phyloP scores from a whole-genome alignment of 169 alveolate species.

The Plasmodium knowlesi region DNA sequence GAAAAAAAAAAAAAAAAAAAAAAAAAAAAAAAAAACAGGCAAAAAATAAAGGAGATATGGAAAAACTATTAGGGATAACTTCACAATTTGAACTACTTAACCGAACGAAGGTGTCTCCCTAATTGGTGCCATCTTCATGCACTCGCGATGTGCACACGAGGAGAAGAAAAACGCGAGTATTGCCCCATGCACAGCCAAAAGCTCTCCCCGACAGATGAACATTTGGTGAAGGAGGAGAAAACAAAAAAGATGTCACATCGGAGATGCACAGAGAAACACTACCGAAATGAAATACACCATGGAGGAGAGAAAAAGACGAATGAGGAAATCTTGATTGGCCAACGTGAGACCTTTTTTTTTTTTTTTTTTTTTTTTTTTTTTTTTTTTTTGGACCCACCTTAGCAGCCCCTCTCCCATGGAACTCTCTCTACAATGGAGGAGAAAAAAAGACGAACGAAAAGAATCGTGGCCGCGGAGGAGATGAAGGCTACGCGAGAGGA shows the following conservation, averaged over 20 bases:
- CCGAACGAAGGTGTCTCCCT: background rate
- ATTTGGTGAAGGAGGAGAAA: background rate
- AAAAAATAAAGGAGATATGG: background rate
- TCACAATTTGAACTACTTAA: background rate
- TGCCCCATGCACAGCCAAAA: background rate
- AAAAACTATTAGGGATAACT: background rate
- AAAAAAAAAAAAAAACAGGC: background rate
- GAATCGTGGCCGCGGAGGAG: slow-evolving; percentile 8
- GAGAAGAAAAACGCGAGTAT: background rate
- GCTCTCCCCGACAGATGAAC: background rate
- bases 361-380: background rate
- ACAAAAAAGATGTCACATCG: background rate
- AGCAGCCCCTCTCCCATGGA: background rate
- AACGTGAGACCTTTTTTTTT: background rate
- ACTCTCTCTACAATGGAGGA: slow-evolving; percentile 10
- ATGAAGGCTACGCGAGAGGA: slow-evolving; percentile 31
- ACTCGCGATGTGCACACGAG: background rate
- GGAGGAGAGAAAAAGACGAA: background rate
- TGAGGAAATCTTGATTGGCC: background rate
- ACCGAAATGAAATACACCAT: background rate
- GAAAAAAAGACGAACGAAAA: background rate
- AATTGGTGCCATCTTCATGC: background rate
- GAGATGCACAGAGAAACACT: background rate
- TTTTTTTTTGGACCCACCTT: background rate
- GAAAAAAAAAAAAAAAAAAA: background rate